Base-by-base conservation (phyloP, 2,329 filamentous ascomycete genomes). In the Fusarium albosuccineum region DNA sequence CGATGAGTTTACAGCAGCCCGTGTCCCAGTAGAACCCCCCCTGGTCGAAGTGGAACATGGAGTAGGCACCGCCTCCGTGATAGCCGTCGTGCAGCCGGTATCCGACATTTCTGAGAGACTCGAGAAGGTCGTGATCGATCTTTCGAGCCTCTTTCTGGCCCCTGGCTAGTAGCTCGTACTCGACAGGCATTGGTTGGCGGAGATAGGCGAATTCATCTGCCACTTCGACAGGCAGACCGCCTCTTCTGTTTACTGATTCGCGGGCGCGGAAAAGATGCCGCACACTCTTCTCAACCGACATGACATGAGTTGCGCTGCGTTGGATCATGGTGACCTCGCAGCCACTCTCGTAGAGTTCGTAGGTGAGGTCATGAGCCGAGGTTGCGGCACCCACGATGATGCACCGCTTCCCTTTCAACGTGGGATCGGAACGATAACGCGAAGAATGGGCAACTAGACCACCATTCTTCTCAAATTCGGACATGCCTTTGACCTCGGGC, bases 21-120 rank as follows among this genome's bases (percentile, higher is more conserved):
- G 58, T 61, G 22, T 61, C 58, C 58, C 51, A 61, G 51, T 61
- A 61, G 46, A 61, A 61, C 4, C 58, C 58, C 13, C 58, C 58
- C 11, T 61, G 58, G 45, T 56, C 52, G 14, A 61, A 61, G 13
- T 33, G 58, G 45, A 61, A 61, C 58, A 61, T 61, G n/a, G 58
- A 61, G 27, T 61, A 61, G 6, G 58, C 58, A 8, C 58, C 58
- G 11, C 58, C 58, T 6, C 58, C 58, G 33, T 61, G 58, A 11
- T 61, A 61, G 6, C 58, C 58, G 26, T 61, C 58, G 8, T 61
- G 58, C 4, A 57, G 44, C 6, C 58, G 58, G 26, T 56, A 57
- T 13, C 58, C 58, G 9, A 57, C 58, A 9, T 45, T n/a, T 22
- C 22, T 33, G 9, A 41, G 39, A 41, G 39, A 41, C 6, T 22